A percentile compares a stretch with the other conserved stretches of the same genome.
These are phyloP conservation scores for Starmerella floris DNA, from an alignment of 805 yeast species.

Conservation along the genomic window DNA sequence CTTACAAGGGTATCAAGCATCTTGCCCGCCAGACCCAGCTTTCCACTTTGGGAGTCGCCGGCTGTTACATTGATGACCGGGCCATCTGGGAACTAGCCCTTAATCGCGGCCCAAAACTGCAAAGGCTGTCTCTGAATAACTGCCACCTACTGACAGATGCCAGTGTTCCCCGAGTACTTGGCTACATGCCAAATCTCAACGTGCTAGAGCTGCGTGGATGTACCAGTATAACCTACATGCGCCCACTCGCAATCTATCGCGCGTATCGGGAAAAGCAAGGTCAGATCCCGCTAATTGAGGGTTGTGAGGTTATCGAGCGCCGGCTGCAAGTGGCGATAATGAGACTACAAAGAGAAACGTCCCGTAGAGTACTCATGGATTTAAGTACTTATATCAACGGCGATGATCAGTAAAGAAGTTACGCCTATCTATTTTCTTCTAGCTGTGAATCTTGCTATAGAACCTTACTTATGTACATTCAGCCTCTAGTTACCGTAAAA, in stretches of 20 bases:
- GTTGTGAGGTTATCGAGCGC: constrained; percentile 56
- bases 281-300: constrained; percentile 52
- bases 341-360: constrained; percentile 41
- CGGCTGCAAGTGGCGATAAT: constrained; percentile 49
- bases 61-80: constrained; percentile 66
- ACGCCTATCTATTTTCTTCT: neutral
- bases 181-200: constrained; percentile 44
- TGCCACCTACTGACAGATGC: constrained; percentile 49
- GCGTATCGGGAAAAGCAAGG: constrained; percentile 28
- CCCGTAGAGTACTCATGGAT: constrained; percentile 48
- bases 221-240: constrained; percentile 41
- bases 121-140: constrained; percentile 61
- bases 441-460: neutral
- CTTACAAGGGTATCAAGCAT: constrained; percentile 53
- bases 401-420: constrained; percentile 4
- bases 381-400: constrained; percentile 37
- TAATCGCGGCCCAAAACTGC: constrained; percentile 37
- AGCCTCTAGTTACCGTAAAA: too few species aligned
- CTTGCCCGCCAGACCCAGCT: constrained; percentile 45
- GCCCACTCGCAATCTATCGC: constrained; percentile 57
- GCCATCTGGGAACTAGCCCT: constrained; percentile 69
- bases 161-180: constrained; percentile 41
- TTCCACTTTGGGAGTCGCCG: constrained; percentile 75
- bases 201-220: constrained; percentile 69
- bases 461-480: too few species aligned